A percentile compares a stretch with the other conserved stretches of the same genome.
These are phyloP conservation scores for Panaeolus cyanescens DNA, from an alignment of 768 basidiomycete species.

Conservation along the genomic window DNA sequence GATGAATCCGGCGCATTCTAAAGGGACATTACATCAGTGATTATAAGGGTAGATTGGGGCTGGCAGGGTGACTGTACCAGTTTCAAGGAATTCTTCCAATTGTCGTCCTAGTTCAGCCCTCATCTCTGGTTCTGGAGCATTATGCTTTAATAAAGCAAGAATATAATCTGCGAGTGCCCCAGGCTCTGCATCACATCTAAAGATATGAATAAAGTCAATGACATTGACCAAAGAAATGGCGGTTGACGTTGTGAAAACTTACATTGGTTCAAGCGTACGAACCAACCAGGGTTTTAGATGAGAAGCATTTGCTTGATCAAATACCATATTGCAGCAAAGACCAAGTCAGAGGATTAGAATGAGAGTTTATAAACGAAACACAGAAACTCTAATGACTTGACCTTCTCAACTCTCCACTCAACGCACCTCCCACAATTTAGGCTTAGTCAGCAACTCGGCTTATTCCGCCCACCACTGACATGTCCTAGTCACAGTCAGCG, in stretches of 20 bases:
- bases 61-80: constrained; percentile 50
- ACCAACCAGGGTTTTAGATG: constrained; percentile 90
- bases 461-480: not conserved
- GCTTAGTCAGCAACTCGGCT: not conserved
- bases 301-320: constrained; percentile 61
- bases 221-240: not conserved
- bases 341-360: not conserved
- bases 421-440: not conserved
- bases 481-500: not conserved
- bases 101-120: constrained; percentile 74
- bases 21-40: constrained; percentile 12
- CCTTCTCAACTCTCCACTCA: not conserved
- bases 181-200: constrained; percentile 95
- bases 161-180: constrained; percentile 93
- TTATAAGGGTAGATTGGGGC: constrained; percentile 9
- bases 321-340: constrained; percentile 49
- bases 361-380: not conserved
- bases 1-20: constrained; percentile 76
- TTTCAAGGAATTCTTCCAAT: constrained; percentile 91
- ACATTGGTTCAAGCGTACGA: constrained; percentile 91
- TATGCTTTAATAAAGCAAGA: constrained; percentile 89
- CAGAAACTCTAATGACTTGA: not conserved
- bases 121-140: constrained; percentile 81
- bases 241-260: constrained; percentile 22
- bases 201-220: not conserved